Evolutionary conservation across 176 grass and related monocot genomes (phyloP).

Genomic region (Phoenix dactylifera): DNA sequence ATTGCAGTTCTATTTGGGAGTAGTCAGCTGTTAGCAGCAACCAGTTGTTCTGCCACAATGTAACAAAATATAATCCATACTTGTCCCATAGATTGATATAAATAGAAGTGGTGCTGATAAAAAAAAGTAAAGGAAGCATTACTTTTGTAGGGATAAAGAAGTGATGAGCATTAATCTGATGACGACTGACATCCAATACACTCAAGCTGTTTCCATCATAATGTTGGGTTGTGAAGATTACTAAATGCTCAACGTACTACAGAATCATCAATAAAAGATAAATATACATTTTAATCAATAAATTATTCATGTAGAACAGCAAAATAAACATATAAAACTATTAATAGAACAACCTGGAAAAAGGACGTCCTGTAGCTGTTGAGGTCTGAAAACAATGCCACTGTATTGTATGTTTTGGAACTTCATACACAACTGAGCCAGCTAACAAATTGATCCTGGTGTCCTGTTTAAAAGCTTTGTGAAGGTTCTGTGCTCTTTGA

Average conservation of each 20-base stretch:
- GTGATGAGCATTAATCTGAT: slow-evolving; percentile 76
- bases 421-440: slow-evolving; percentile 46
- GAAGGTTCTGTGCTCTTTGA: slow-evolving; percentile 87
- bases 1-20: slow-evolving; percentile 71
- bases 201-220: slow-evolving; percentile 32
- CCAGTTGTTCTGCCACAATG: slow-evolving; percentile 56
- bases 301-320: slow-evolving; percentile 21
- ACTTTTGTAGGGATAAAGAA: slow-evolving; percentile 79
- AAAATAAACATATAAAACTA: slow-evolving; percentile 6
- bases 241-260: slow-evolving; percentile 81
- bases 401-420: slow-evolving; percentile 79
- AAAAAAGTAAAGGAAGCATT: slow-evolving; percentile 8
- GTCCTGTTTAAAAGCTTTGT: slow-evolving; percentile 82
- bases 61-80: too few relatives aligned
- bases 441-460: slow-evolving; percentile 70
- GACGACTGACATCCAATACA: slow-evolving; percentile 26
- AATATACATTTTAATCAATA: slow-evolving; percentile 1
- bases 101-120: too few relatives aligned
- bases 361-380: slow-evolving; percentile 83
- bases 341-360: slow-evolving; percentile 60
- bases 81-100: too few relatives aligned
- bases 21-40: slow-evolving; percentile 79
- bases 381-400: slow-evolving; percentile 93
- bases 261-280: slow-evolving; percentile 8
- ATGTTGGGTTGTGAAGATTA: slow-evolving; percentile 51